Base-by-base conservation (phyloP, 2,329 filamentous ascomycete genomes). In the Ascochyta rabiei region DNA sequence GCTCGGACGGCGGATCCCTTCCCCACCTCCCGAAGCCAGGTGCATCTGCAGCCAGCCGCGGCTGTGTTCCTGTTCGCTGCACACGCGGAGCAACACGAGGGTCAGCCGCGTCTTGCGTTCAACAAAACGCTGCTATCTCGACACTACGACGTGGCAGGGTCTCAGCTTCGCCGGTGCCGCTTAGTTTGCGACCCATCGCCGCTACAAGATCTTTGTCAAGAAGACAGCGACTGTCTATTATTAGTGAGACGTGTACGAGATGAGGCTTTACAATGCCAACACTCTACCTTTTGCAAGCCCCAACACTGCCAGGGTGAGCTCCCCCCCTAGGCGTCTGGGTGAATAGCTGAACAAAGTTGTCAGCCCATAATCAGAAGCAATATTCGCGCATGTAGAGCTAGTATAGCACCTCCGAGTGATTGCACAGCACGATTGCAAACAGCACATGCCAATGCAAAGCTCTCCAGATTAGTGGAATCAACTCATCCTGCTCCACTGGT, bases 281-380 rank as follows among this genome's bases (percentile, higher is more conserved):
- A 16, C 19, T 15, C 19, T 15, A 30, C 31, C n/a, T 13, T n/a
- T 33, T n/a, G 30, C 8, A 46, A 31, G 41, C 35, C 35, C 30
- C 26, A 35, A 26, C 9, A 16, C 49, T 42, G 37, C 35, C 37
- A 45, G 21, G 21, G 30, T 23, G 42, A 15, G 18, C 18, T 30
- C 42, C 42, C 21, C 23, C 16, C 21, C 13, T n/a, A 34, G 24
- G 15, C 15, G 34, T 41, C 10, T 21, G 38, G 30, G 26, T 16
- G 6, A 23, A 41, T 41, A 21, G 31, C 16, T 33, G 18, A 18
- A 53, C 35, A 47, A 31, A 21, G 49, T 53, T 42, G 38, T n/a
- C 8, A 19, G 15, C 37, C 35, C 9, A 16, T 16, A n/a, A 35
- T 28, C 26, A 44, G 12, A 44, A 40, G 44, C 50, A 42, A 38